These are phyloP conservation scores for Pochonia chlamydosporia DNA, from an alignment of 2,329 filamentous ascomycete genomes.

Conservation along the genomic window DNA sequence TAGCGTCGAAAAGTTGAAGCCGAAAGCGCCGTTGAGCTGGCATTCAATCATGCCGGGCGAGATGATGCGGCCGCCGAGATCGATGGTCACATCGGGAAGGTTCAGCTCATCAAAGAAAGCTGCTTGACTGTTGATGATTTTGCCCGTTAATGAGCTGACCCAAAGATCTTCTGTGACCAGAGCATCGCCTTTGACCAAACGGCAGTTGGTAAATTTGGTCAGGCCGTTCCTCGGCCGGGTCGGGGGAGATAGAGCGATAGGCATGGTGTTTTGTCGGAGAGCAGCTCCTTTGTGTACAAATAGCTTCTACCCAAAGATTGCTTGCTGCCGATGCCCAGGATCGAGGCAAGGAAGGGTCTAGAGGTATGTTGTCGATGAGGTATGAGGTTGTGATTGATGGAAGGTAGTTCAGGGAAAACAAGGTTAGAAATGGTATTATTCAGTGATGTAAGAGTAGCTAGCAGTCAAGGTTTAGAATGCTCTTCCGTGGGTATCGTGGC, in stretches of 20 bases:
- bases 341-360: too few relatives aligned
- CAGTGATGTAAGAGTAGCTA: neutral
- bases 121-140: conserved; percentile 67
- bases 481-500: neutral
- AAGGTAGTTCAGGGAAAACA: neutral
- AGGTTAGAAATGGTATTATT: neutral
- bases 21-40: conserved; percentile 87
- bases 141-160: conserved; percentile 76
- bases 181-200: conserved; percentile 60
- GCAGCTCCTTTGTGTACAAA: neutral
- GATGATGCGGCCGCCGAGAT: conserved; percentile 77
- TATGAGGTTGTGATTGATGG: neutral
- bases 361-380: too few relatives aligned
- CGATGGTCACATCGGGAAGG: conserved; percentile 67
- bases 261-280: conserved; percentile 31
- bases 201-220: conserved; percentile 87
- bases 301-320: too few relatives aligned
- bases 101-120: conserved; percentile 63
- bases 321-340: neutral
- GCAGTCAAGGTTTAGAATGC: neutral
- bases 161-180: conserved; percentile 79
- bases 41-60: conserved; percentile 84
- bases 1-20: conserved; percentile 83
- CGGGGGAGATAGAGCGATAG: conserved; percentile 37
- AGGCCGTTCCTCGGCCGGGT: conserved; percentile 46